Evolutionary conservation across 805 yeast species (phyloP).

Genomic region (Soucietia sequanensis): DNA sequence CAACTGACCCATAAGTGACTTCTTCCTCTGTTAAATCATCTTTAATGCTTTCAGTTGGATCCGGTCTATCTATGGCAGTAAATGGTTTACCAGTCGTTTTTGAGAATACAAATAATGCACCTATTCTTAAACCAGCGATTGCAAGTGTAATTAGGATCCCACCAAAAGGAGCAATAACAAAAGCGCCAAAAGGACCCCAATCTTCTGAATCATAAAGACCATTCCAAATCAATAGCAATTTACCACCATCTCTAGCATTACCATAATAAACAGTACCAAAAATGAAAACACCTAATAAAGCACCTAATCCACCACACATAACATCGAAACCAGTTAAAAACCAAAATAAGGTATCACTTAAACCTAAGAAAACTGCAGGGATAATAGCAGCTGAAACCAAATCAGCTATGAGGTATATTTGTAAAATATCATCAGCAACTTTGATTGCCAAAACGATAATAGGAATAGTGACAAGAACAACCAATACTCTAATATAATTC

Average conservation of each 20-base stretch:
- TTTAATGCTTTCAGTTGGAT: constrained; percentile 12
- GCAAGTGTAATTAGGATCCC: constrained; percentile 60
- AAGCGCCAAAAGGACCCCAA: constrained; percentile 96
- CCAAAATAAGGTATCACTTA: constrained; percentile 58
- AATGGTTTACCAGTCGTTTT: constrained; percentile 38
- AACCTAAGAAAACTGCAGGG: constrained; percentile 80
- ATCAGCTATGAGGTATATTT: constrained; percentile 88
- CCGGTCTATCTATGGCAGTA: constrained; percentile 45
- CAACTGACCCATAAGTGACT: constrained; percentile 3
- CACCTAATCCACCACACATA: constrained; percentile 81
- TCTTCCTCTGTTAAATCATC: constrained; percentile 9
- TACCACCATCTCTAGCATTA: constrained; percentile 73
- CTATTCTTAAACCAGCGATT: constrained; percentile 50
- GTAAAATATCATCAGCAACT: constrained; percentile 78
- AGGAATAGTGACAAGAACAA: constrained; percentile 79
- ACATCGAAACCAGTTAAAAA: constrained; percentile 78
- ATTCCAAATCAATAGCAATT: constrained; percentile 67
- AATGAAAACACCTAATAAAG: constrained; percentile 72
- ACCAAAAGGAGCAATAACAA: constrained; percentile 85
- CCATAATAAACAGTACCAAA: constrained; percentile 81
- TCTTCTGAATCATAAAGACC: constrained; percentile 76
- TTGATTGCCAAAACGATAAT: constrained; percentile 79
- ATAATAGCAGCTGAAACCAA: constrained; percentile 82
- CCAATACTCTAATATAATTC: constrained; percentile 66
- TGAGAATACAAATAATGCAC: constrained; percentile 26